Percentiles rank a stretch among this genome's conserved stretches.
Conservation (phyloP, 202 grass and related monocot genomes). For the Eragrostis tef region DNA sequence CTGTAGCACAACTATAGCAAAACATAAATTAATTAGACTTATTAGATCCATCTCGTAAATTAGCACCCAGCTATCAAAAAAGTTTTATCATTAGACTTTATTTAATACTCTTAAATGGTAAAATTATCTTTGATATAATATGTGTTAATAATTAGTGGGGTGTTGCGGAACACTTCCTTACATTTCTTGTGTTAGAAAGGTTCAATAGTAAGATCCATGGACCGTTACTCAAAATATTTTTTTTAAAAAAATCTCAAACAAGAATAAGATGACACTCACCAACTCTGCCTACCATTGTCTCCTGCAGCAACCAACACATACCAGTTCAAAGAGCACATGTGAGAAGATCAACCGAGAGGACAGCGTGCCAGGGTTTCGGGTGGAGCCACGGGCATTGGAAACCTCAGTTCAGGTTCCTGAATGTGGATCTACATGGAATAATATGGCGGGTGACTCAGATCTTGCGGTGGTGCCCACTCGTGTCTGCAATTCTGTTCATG, state of each 20-base stretch:
- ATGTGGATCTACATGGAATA: slow-evolving; percentile 46
- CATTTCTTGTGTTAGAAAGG: too few species aligned
- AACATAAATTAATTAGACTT: too few species aligned
- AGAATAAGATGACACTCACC: slow-evolving; percentile 10
- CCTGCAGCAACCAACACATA: slow-evolving; percentile 55
- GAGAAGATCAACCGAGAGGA: slow-evolving; percentile 59
- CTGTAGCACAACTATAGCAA: too few species aligned
- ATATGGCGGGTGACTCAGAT: slow-evolving; percentile 28
- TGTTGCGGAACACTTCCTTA: too few species aligned
- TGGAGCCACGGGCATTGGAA: slow-evolving; percentile 46
- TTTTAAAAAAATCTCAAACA: background rate
- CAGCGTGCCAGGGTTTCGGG: slow-evolving; percentile 51
- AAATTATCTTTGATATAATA: too few species aligned
- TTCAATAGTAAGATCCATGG: too few species aligned
- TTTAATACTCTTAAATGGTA: too few species aligned
- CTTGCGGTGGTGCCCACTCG: slow-evolving; percentile 36
- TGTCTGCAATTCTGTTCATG: slow-evolving; percentile 62
- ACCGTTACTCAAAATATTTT: background rate
- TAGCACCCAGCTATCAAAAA: too few species aligned
- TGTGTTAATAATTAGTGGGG: too few species aligned
- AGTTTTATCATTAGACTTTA: too few species aligned
- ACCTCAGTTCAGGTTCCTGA: slow-evolving; percentile 43
- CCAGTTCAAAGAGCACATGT: slow-evolving; percentile 60
- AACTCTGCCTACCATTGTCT: slow-evolving; percentile 6
- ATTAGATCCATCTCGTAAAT: too few species aligned